phyloP scores from a whole-genome alignment of 345 rosid species.

The Syzygium oleosum region DNA sequence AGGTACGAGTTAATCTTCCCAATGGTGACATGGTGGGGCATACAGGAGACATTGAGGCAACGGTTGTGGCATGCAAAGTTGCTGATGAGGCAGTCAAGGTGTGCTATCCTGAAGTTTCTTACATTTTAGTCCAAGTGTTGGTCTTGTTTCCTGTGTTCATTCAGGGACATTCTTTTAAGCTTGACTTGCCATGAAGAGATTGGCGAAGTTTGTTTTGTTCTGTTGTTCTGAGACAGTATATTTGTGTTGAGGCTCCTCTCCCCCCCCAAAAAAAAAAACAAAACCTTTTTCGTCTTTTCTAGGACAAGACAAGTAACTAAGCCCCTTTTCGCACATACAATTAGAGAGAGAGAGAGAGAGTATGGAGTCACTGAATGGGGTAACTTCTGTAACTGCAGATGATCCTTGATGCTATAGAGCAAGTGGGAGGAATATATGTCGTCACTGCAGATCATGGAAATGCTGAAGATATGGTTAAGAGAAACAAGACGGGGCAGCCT shows the following conservation, averaged over 20 bases:
- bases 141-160: background rate
- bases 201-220: background rate
- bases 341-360: background rate
- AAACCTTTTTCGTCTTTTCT: background rate
- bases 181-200: background rate
- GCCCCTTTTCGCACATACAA: background rate
- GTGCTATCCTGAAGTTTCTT: background rate
- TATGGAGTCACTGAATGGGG: background rate
- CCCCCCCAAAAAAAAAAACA: too few relatives aligned
- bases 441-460: constrained; percentile 98
- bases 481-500: constrained; percentile 78
- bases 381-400: constrained; percentile 38
- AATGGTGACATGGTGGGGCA: constrained; percentile 99
- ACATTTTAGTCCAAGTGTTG: background rate
- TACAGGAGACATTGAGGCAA: constrained; percentile 87
- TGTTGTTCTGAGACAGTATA: background rate
- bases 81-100: constrained; percentile 94
- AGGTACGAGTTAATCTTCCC: constrained; percentile 90
- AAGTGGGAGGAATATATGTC: constrained; percentile 86
- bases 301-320: background rate
- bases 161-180: background rate
- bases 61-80: constrained; percentile 79
- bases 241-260: background rate
- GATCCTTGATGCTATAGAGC: constrained; percentile 71
- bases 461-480: constrained; percentile 98